Evolutionary conservation across 169 alveolate genomes (phyloP).

Genomic region (Cryptosporidium viatorum): DNA sequence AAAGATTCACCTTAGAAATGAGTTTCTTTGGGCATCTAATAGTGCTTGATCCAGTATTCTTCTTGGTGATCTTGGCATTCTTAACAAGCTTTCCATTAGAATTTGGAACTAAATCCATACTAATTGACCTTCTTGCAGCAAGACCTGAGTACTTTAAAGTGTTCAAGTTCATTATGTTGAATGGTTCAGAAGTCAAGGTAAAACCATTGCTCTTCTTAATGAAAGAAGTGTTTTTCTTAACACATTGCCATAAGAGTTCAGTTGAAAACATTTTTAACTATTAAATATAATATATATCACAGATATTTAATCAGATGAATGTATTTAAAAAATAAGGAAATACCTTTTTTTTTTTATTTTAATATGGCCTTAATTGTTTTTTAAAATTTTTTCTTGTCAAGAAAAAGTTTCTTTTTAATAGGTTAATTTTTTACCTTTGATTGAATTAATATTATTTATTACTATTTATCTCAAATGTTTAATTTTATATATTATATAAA

Average conservation of each 20-base stretch:
- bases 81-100: constrained; percentile 45
- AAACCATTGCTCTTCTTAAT: constrained; percentile 58
- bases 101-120: constrained; percentile 36
- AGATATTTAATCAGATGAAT: neutral
- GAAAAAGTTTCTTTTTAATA: neutral
- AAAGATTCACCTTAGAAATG: constrained; percentile 18
- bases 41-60: constrained; percentile 49
- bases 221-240: constrained; percentile 58
- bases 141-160: constrained; percentile 65
- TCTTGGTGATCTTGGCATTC: constrained; percentile 20
- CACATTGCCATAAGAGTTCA: constrained; percentile 62
- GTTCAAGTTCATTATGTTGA: constrained; percentile 16
- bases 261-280: constrained; percentile 41
- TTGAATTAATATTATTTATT: too few species aligned
- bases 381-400: neutral
- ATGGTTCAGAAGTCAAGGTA: constrained; percentile 59
- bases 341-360: neutral
- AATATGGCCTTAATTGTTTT: neutral
- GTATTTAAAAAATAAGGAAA: neutral
- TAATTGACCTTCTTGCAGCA: constrained; percentile 46
- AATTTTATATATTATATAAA: neutral
- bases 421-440: too few species aligned
- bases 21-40: constrained; percentile 64
- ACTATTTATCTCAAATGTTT: neutral
- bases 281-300: neutral